Percentiles rank a stretch among this genome's conserved stretches.
Evolutionary conservation across 345 rosid species (phyloP).

Genomic region (Citrus glauca): DNA sequence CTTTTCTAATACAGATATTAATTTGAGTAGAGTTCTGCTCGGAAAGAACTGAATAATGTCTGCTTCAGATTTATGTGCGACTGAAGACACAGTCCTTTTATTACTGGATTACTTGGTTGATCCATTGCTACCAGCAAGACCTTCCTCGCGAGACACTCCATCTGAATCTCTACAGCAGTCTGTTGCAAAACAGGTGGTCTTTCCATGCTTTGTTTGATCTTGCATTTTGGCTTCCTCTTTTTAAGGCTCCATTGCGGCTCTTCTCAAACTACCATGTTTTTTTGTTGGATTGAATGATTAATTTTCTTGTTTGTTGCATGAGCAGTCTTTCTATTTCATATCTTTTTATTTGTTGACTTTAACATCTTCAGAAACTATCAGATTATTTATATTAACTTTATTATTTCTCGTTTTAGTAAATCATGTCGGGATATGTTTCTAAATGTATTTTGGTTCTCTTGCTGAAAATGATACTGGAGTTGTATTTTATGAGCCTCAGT

Average conservation of each 20-base stretch:
- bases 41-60: constrained; percentile 20
- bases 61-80: constrained; percentile 41
- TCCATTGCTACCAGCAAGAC: constrained; percentile 53
- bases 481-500: background rate
- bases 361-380: background rate
- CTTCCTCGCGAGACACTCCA: constrained; percentile 31
- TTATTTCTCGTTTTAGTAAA: background rate
- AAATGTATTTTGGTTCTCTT: background rate
- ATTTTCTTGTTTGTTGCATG: background rate
- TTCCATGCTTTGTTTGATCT: background rate
- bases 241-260: background rate
- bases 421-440: background rate
- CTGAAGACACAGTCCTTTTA: constrained; percentile 61
- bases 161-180: constrained; percentile 36
- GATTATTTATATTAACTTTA: background rate
- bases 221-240: too few relatives aligned
- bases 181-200: constrained; percentile 68
- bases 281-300: background rate
- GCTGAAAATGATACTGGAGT: background rate
- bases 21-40: background rate
- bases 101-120: constrained; percentile 62
- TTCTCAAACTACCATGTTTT: background rate
- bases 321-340: background rate
- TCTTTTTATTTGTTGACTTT: background rate
- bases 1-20: background rate